Evolutionary conservation across 2,329 filamentous ascomycete species (phyloP).

Genomic region (Fusarium redolens): DNA sequence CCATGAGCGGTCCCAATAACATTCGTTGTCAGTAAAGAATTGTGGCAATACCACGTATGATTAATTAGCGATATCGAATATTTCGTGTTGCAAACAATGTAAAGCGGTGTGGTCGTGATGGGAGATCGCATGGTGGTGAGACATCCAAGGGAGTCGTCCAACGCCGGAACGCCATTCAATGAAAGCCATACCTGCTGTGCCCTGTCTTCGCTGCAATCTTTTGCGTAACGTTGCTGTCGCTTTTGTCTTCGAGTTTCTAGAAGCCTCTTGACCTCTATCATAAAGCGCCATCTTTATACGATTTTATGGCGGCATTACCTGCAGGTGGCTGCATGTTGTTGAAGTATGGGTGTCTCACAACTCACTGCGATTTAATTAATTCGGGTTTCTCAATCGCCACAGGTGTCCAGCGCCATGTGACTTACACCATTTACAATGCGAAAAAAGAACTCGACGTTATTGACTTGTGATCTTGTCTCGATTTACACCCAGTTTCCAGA

Average conservation of each 20-base stretch:
- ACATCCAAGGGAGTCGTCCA: conserved; percentile 31
- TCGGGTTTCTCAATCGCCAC: background rate
- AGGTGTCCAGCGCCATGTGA: background rate
- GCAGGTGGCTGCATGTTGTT: background rate
- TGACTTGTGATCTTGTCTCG: background rate
- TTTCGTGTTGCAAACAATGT: background rate
- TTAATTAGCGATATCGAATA: background rate
- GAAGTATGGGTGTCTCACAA: background rate
- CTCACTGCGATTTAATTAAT: background rate
- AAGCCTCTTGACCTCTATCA: background rate
- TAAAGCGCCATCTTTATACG: background rate
- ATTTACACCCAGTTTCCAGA: background rate
- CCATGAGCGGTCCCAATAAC: background rate
- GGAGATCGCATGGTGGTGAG: conserved; percentile 20
- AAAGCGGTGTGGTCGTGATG: conserved; percentile 25
- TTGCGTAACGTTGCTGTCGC: background rate
- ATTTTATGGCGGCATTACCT: background rate
- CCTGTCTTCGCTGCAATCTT: background rate
- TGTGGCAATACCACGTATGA: background rate
- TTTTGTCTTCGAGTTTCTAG: background rate
- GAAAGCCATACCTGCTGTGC: background rate
- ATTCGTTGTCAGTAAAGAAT: background rate
- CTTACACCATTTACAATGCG: background rate
- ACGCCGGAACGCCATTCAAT: conserved; percentile 16
- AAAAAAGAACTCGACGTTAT: background rate